Base-by-base conservation (phyloP, 306 rosid genomes). In the Trichosanthes truncata region DNA sequence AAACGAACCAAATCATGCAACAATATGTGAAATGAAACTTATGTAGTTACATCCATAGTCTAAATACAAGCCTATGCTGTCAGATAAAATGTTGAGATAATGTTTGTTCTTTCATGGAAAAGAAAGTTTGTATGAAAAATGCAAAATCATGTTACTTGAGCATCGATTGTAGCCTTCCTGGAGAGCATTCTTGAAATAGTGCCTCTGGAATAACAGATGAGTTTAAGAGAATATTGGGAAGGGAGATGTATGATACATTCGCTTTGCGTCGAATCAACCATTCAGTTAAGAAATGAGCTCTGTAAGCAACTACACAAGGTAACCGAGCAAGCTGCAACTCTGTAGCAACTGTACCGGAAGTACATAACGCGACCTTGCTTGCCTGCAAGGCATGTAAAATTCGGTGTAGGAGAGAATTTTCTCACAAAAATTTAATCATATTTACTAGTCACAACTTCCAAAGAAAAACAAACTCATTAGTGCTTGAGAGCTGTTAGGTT, bases 261-360 rank as follows among this genome's bases (percentile, higher is more conserved):
- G 96, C 91, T 65, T 87, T 90, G 76, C 80, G 85, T 45, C 63
- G 86, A 81, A 95, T 82, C 40, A 87, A 74, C 97, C 90, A 91
- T 86, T 92, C 97, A 0, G 97, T 94, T 84, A 94, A 82, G 77
- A 92, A 84, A 87, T 92, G 92, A 40, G 98, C 97, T 82, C 95
- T 89, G 81, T 92, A 94, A 33, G 92, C 95, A 36, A 94, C 91
- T 41, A 91, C 85, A 72, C 97, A 94, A 17, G 98, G 98, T 77
- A 87, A 77, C 52, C 92, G 88, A 48, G 97, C 95, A 85, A 94
- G 92, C 86, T 94, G 97, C 86, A 91, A 77, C 90, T 91, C 97
- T 59, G 87, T 84, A 73, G 92, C 90, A 59, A 86, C 96, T 13
- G 98, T 92, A 74, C 98, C 98, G 14, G 97, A 95, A 79, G 98